These are phyloP conservation scores for Candida pini DNA, from an alignment of 805 yeast species.

Conservation along the genomic window DNA sequence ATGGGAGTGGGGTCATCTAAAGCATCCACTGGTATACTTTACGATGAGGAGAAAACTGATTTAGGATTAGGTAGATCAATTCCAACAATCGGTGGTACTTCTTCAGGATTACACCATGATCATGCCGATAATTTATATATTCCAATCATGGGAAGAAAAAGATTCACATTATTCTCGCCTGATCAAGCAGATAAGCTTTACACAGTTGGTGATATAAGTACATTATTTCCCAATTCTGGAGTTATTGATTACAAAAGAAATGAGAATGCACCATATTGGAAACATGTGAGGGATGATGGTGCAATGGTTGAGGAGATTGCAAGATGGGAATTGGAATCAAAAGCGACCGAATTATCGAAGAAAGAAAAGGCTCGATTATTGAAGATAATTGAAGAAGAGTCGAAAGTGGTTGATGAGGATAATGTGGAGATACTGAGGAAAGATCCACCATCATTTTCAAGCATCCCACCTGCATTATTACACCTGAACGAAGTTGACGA, in stretches of 20 bases:
- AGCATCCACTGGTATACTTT: slow-evolving; percentile 1
- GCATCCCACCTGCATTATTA: slow-evolving; percentile 55
- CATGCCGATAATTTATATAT: slow-evolving; percentile 74
- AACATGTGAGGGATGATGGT: slow-evolving; percentile 55
- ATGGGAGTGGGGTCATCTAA: slow-evolving; percentile 40
- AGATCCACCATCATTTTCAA: slow-evolving; percentile 69
- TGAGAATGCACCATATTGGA: slow-evolving; percentile 59
- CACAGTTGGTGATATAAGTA: slow-evolving; percentile 58
- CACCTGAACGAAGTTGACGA: slow-evolving; percentile 52
- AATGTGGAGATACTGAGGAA: slow-evolving; percentile 13
- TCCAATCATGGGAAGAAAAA: slow-evolving; percentile 51
- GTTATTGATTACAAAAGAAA: slow-evolving; percentile 57
- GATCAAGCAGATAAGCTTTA: slow-evolving; percentile 50
- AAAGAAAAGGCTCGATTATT: slow-evolving; percentile 20
- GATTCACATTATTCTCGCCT: slow-evolving; percentile 67
- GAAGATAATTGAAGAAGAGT: slow-evolving; percentile 25
- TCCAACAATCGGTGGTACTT: slow-evolving; percentile 45
- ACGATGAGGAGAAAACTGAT: slow-evolving; percentile 17
- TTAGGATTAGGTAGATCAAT: slow-evolving; percentile 48
- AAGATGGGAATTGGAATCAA: slow-evolving; percentile 32
- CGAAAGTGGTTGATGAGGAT: slow-evolving; percentile 13
- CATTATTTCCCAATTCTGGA: slow-evolving; percentile 54
- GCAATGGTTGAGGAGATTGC: slow-evolving; percentile 47
- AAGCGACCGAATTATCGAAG: slow-evolving; percentile 13
- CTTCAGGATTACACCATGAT: slow-evolving; percentile 76